These are phyloP conservation scores for Macrophomina pseudophaseolina DNA, from an alignment of 2,329 filamentous ascomycete species.

Conservation along the genomic window DNA sequence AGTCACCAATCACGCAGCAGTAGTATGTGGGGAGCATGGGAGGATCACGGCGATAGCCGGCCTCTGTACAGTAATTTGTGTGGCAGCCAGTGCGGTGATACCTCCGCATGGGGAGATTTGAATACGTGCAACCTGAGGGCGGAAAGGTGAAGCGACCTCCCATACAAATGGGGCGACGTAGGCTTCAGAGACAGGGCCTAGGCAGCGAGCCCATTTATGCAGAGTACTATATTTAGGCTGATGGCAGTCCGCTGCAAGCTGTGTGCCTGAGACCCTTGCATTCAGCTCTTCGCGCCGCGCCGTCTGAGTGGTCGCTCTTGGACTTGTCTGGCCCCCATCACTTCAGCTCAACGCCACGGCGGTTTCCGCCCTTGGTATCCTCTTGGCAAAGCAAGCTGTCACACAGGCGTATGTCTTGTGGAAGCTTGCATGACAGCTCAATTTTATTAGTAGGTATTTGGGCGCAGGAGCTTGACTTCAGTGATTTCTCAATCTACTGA, in stretches of 20 bases:
- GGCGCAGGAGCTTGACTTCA: no score
- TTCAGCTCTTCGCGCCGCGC: slow-evolving; percentile 5
- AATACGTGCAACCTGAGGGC: not conserved
- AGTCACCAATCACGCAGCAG: not conserved
- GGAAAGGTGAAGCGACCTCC: not conserved
- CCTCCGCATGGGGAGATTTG: not conserved
- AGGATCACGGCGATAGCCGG: not conserved
- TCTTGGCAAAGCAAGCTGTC: not conserved
- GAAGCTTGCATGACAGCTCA: not conserved
- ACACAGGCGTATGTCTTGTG: not conserved
- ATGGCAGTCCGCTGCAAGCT: not conserved
- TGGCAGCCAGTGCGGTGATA: not conserved
- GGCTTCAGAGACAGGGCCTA: not conserved
- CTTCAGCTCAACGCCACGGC: slow-evolving; percentile 19
- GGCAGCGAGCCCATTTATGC: not conserved
- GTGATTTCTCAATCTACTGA: no score
- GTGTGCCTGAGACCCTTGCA: slow-evolving; percentile 1
- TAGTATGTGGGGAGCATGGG: no score
- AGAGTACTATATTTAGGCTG: not conserved
- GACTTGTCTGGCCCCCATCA: not conserved
- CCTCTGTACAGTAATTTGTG: not conserved
- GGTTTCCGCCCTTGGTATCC: not conserved
- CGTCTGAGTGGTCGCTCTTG: not conserved
- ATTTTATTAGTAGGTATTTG: not conserved
- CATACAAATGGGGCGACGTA: not conserved